These are phyloP conservation scores for Polychaeton citri DNA, from an alignment of 2,329 filamentous ascomycete species.

Conservation along the genomic window DNA sequence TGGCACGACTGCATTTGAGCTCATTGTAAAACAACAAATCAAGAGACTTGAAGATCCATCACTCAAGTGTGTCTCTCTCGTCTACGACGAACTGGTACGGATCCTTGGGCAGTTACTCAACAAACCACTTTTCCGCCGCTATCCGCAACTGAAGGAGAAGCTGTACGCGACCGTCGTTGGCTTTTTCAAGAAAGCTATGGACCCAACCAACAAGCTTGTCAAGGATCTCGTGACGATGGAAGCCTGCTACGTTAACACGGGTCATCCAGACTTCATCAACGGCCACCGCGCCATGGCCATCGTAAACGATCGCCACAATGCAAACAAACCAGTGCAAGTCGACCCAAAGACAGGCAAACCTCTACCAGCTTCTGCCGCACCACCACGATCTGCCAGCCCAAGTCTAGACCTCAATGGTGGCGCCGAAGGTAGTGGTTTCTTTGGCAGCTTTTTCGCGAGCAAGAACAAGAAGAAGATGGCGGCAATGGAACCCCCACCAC, in stretches of 20 bases:
- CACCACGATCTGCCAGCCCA: slow-evolving; percentile 63
- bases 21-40: slow-evolving; percentile 98
- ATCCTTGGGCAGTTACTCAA: slow-evolving; percentile 81
- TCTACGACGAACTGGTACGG: slow-evolving; percentile 93
- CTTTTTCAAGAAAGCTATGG: slow-evolving; percentile 98
- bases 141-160: slow-evolving; percentile 92
- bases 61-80: slow-evolving; percentile 90
- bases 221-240: slow-evolving; percentile 91
- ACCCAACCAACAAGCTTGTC: slow-evolving; percentile 95
- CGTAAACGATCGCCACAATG: slow-evolving; percentile 80
- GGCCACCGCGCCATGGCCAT: slow-evolving; percentile 97
- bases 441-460: slow-evolving; percentile 94
- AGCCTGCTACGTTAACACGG: slow-evolving; percentile 94
- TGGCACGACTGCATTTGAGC: slow-evolving; percentile 92
- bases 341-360: slow-evolving; percentile 98
- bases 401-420: slow-evolving; percentile 47
- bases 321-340: slow-evolving; percentile 77
- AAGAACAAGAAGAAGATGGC: slow-evolving; percentile 99
- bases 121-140: slow-evolving; percentile 83
- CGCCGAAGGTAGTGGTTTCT: slow-evolving; percentile 63
- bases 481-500: slow-evolving; percentile 93
- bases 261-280: slow-evolving; percentile 94
- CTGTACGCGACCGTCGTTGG: slow-evolving; percentile 81
- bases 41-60: slow-evolving; percentile 91
- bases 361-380: slow-evolving; percentile 50